phyloP scores from a whole-genome alignment of 2,329 filamentous ascomycete genomes.

The Dothistroma pini region DNA sequence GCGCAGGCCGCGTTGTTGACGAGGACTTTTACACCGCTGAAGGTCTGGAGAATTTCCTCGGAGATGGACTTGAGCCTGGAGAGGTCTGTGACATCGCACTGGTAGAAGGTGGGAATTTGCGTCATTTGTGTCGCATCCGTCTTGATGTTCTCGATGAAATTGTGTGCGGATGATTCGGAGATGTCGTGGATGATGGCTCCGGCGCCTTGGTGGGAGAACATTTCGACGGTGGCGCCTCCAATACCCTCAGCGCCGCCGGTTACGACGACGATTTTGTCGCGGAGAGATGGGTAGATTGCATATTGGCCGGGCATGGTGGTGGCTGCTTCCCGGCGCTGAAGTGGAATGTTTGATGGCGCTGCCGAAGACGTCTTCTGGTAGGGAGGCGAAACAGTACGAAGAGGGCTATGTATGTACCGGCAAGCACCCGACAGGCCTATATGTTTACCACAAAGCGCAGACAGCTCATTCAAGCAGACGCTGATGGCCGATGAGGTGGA shows the following conservation, averaged over 20 bases:
- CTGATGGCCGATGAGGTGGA: neutral
- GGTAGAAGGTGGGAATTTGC: conserved; percentile 27
- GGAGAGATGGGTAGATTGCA: conserved; percentile 39
- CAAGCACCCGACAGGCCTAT: neutral
- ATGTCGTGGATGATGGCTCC: conserved; percentile 61
- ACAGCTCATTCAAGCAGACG: neutral
- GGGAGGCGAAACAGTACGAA: neutral
- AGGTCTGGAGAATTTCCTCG: conserved; percentile 41
- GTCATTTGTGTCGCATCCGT: conserved; percentile 3
- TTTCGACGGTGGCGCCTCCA: conserved; percentile 56
- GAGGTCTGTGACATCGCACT: conserved; percentile 52
- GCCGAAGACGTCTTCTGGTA: neutral
- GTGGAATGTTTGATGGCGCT: neutral
- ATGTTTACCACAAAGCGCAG: neutral
- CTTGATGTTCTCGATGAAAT: conserved; percentile 42
- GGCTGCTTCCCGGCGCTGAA: neutral
- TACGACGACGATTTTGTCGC: conserved; percentile 58
- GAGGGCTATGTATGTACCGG: neutral
- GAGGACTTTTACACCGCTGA: conserved; percentile 54
- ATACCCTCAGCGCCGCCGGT: conserved; percentile 65
- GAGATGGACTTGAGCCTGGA: conserved; percentile 50
- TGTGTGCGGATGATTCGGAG: conserved; percentile 48
- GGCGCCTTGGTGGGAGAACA: conserved; percentile 57
- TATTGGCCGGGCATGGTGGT: conserved; percentile 14
- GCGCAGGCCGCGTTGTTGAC: conserved; percentile 60